These are phyloP conservation scores for Ceratocystis lukuohia DNA, from an alignment of 2,329 filamentous ascomycete genomes.

Conservation along the genomic window DNA sequence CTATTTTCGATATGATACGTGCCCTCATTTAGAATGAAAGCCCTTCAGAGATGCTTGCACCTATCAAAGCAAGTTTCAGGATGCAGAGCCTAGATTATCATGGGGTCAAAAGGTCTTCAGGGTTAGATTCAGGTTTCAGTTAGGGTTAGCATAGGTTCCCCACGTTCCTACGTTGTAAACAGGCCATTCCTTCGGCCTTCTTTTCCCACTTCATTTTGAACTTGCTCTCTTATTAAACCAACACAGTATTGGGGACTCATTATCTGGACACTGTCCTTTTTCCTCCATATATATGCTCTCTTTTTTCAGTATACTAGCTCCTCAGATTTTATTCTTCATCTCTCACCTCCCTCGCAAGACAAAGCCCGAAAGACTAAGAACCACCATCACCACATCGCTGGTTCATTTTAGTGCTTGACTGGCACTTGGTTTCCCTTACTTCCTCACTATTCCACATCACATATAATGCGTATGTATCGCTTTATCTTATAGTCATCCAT, in stretches of 20 bases:
- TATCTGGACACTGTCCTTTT: neutral
- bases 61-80: neutral
- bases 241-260: neutral
- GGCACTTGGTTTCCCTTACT: neutral
- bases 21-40: neutral
- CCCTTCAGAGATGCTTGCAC: neutral
- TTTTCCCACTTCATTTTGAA: neutral
- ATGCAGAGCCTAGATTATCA: neutral
- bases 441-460: neutral
- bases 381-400: neutral
- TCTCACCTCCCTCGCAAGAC: neutral
- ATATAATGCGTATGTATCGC: slow-evolving; percentile 1
- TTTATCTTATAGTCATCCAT: neutral
- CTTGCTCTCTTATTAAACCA: neutral
- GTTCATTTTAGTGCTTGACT: neutral
- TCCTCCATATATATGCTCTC: neutral
- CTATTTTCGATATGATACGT: neutral
- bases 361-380: too few relatives aligned
- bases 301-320: neutral
- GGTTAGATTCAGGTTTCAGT: neutral
- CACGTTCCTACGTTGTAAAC: neutral
- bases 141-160: neutral
- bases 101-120: neutral
- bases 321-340: slow-evolving; percentile 2
- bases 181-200: slow-evolving; percentile 1